Percentiles rank a stretch among this genome's conserved stretches.
Conservation (phyloP, 2,329 filamentous ascomycete genomes). For the Orbilia blumenaviensis region DNA sequence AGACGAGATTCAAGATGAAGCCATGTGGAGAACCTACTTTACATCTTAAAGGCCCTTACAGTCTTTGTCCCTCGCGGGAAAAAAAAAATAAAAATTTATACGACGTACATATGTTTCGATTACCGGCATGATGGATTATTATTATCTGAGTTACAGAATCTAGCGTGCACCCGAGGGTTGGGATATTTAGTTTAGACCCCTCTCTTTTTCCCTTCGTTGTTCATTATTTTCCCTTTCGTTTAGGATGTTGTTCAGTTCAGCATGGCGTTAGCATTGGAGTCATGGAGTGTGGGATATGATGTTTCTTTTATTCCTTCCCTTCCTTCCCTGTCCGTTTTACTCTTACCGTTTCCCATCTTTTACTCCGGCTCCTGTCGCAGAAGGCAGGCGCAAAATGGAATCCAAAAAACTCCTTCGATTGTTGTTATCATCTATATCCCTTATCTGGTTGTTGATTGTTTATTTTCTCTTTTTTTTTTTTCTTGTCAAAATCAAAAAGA, state of each 20-base stretch:
- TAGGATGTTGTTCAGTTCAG: conserved; percentile 4
- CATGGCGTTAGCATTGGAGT: conserved; percentile 48
- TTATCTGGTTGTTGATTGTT: background rate
- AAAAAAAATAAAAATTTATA: no score
- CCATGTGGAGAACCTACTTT: conserved; percentile 52
- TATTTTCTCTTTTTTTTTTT: background rate
- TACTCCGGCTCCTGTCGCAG: background rate
- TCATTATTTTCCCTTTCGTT: conserved; percentile 2
- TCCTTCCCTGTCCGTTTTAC: no score
- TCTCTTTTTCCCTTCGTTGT: conserved; percentile 1
- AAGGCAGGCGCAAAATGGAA: background rate
- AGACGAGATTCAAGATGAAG: conserved; percentile 45
- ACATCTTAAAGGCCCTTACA: conserved; percentile 31
- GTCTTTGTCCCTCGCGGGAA: conserved; percentile 24
- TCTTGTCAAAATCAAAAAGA: no score
- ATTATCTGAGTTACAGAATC: conserved; percentile 27
- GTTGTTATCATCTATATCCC: conserved; percentile 3
- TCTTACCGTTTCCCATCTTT: no score
- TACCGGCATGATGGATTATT: conserved; percentile 23
- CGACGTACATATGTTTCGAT: conserved; percentile 26
- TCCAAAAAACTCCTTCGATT: conserved; percentile 11
- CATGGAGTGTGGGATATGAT: conserved; percentile 21
- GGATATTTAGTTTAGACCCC: conserved; percentile 15
- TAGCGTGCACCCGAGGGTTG: conserved; percentile 43
- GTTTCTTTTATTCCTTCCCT: background rate